These are phyloP conservation scores for Nakaseomyces delphensis DNA, from an alignment of 1,139 yeast genomes.

Conservation along the genomic window DNA sequence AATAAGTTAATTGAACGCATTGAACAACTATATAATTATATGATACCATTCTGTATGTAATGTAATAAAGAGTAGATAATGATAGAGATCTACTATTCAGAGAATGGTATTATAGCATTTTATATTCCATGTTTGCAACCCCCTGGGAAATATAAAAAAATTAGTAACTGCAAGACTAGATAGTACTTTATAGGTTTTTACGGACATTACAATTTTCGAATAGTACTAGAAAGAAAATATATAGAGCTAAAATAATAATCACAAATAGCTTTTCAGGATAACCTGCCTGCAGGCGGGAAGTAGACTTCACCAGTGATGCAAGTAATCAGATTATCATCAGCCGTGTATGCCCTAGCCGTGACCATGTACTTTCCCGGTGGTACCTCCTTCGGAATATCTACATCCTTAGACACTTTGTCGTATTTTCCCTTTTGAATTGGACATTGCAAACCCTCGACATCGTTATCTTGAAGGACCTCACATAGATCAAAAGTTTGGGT, in stretches of 20 bases:
- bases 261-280: not conserved
- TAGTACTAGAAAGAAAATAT: not conserved
- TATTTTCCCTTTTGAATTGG: constrained; percentile 69
- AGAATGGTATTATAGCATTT: no score
- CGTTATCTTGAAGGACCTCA: constrained; percentile 76
- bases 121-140: no score
- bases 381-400: constrained; percentile 83
- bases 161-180: no score
- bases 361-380: constrained; percentile 92
- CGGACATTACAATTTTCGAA: no score
- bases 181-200: no score
- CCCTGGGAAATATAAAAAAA: no score
- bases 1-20: no score
- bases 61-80: no score
- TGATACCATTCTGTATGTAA: no score
- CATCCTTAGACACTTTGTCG: constrained; percentile 51
- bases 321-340: constrained; percentile 68
- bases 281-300: constrained; percentile 35
- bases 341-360: constrained; percentile 80
- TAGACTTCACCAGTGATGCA: constrained; percentile 77
- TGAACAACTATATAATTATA: no score
- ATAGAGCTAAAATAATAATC: not conserved
- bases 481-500: constrained; percentile 87
- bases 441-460: constrained; percentile 49
- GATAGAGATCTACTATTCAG: no score